Evolutionary conservation across 2,329 filamentous ascomycete species (phyloP), one percentile per base, ranked within the genome.

Genomic region (Penicillium sp.): DNA sequence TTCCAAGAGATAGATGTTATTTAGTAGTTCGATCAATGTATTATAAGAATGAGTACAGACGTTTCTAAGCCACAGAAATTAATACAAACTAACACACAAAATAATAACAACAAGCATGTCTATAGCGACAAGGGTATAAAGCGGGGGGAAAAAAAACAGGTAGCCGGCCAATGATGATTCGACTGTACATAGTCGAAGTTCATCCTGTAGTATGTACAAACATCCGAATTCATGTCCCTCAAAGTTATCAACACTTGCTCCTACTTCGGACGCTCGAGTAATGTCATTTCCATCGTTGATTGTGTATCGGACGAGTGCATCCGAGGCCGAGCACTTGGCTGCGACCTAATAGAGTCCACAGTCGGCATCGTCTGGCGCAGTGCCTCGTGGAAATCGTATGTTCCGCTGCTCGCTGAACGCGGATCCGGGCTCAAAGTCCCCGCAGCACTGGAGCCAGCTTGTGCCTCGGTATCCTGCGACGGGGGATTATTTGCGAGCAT

Each of bases 341-440:
- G 38, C 5, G 39, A 42, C 2, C 46, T 31, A 24, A 46, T 26
- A 2, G 53, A 49, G 22, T 51, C 50, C 13, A 60, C 60, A 22
- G 43, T 56, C 2, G 53, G 59, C 0, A 49, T 37, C 1, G 62
- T 59, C 26, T 64, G 50, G 4, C 57, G 57, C 16, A 64, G 20
- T 2, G 57, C 61, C 29, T 62, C 51, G 29, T 63, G 62, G 10
- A 64, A 64, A 13, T 62, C 57, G n/a, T 43, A 49, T 0, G 62
- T 61, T 14, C 53, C 58, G 5, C 44, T 52, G 3, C 34, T 46
- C 3, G 44, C 20, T 6, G 56, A 61, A 20, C 14, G n/a, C 1
- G 37, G 32, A 0, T 45, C 40, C 1, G 20, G 14, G 1, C 43
- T 32, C 10, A 10, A 9, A 3, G 35, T 26, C 3, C 26, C 26